These are phyloP conservation scores for Fraxinus xanthoxyloides DNA, from an alignment of 305 asterid species.

Conservation along the genomic window DNA sequence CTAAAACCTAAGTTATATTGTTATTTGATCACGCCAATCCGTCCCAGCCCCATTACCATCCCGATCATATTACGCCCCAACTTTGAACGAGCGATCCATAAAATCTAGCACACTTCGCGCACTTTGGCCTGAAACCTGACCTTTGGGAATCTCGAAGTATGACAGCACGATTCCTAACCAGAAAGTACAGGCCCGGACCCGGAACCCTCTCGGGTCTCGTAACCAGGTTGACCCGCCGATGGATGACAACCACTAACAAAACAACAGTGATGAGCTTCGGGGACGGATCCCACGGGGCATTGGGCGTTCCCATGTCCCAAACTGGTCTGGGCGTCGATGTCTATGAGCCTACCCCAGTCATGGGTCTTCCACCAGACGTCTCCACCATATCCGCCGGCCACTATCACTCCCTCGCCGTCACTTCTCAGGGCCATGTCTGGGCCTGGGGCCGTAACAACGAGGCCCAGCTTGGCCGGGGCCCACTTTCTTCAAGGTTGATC, in stretches of 20 bases:
- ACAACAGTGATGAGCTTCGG: slow-evolving; percentile 82
- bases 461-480: slow-evolving; percentile 70
- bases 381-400: slow-evolving; percentile 77
- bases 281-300: slow-evolving; percentile 78
- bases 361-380: slow-evolving; percentile 64
- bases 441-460: slow-evolving; percentile 90
- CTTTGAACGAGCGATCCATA: too few relatives aligned
- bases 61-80: too few relatives aligned
- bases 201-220: slow-evolving; percentile 18
- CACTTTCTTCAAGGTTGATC: slow-evolving; percentile 57
- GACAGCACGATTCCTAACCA: slow-evolving; percentile 23
- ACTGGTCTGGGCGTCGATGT: slow-evolving; percentile 59
- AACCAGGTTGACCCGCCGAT: slow-evolving; percentile 51
- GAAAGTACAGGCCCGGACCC: not conserved
- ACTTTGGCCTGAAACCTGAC: not conserved
- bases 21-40: too few relatives aligned
- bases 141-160: not conserved
- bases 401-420: slow-evolving; percentile 89
- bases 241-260: slow-evolving; percentile 38
- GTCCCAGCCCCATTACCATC: too few relatives aligned
- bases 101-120: not conserved
- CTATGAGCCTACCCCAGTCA: slow-evolving; percentile 81
- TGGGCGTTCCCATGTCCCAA: slow-evolving; percentile 52
- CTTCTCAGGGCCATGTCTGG: slow-evolving; percentile 74
- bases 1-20: too few relatives aligned